Evolutionary conservation across 305 asterid species (phyloP).

Genomic region (Fraxinus xanthoxyloides): DNA sequence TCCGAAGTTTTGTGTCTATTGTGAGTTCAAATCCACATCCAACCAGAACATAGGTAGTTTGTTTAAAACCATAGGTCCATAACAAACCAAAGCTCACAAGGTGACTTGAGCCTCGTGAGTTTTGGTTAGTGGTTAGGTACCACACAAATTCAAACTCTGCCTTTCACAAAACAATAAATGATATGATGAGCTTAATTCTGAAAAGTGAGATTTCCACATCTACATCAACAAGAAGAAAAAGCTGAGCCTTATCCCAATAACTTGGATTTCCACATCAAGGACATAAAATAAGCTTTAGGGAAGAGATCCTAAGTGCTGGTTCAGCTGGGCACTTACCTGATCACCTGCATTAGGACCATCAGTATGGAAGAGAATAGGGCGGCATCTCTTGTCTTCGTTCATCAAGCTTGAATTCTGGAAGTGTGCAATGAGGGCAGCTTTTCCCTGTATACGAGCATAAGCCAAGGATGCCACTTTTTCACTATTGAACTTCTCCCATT

Average conservation of each 20-base stretch:
- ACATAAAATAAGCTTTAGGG: neutral
- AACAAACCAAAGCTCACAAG: neutral
- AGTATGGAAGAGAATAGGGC: conserved; percentile 94
- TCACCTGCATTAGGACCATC: conserved; percentile 99
- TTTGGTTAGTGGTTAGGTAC: neutral
- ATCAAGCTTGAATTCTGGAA: conserved; percentile 98
- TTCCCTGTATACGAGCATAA: conserved; percentile 98
- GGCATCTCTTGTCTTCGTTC: conserved; percentile 99
- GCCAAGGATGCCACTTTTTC: conserved; percentile 99
- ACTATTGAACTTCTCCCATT: conserved; percentile 99
- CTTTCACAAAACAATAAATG: conserved; percentile 8
- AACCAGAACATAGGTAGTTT: neutral
- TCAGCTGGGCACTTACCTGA: conserved; percentile 56
- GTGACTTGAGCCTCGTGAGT: neutral
- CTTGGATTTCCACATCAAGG: neutral
- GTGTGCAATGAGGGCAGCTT: conserved; percentile 96
- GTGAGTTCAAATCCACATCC: neutral
- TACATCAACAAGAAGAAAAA: neutral
- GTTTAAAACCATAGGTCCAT: neutral
- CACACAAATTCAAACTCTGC: neutral
- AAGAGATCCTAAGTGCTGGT: neutral
- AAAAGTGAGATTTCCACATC: neutral
- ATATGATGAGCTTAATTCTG: conserved; percentile 18
- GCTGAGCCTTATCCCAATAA: neutral
- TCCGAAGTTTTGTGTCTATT: neutral